phyloP scores from a whole-genome alignment of 2,329 filamentous ascomycete genomes.

The Annulohypoxylon truncatum region DNA sequence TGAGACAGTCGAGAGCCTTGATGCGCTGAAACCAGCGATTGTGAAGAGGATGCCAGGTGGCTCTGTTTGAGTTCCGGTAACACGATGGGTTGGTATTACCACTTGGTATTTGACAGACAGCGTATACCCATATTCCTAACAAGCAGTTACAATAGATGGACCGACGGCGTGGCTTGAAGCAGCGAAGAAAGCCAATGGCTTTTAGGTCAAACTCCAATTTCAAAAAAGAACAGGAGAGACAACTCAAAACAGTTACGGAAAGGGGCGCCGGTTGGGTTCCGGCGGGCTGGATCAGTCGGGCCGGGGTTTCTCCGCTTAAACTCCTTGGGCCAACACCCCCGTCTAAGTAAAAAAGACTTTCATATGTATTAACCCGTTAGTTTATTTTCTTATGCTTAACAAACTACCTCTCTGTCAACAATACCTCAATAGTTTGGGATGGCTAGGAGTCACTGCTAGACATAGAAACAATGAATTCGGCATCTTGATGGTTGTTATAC shows the following conservation, averaged over 20 bases:
- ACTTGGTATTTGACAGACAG: slow-evolving; percentile 9
- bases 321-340: not conserved
- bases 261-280: not conserved
- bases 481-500: not conserved
- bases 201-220: not conserved
- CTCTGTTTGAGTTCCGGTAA: not conserved
- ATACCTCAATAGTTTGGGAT: not conserved
- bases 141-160: not conserved
- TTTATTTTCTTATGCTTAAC: too few relatives aligned
- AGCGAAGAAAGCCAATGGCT: not conserved
- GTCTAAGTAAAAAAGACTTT: too few relatives aligned
- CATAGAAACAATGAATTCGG: not conserved
- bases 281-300: not conserved
- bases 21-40: slow-evolving; percentile 55
- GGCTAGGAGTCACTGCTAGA: too few relatives aligned
- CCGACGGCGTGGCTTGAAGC: not conserved
- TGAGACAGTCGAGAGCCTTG: slow-evolving; percentile 56
- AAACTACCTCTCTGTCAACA: not conserved
- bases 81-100: not conserved
- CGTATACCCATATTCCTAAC: not conserved
- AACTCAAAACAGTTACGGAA: not conserved
- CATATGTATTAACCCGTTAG: too few relatives aligned
- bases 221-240: not conserved
- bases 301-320: slow-evolving; percentile 34
- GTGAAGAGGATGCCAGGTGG: slow-evolving; percentile 45